These are phyloP conservation scores for Paspalum notatum DNA, from an alignment of 176 grass and related monocot genomes.

Conservation along the genomic window DNA sequence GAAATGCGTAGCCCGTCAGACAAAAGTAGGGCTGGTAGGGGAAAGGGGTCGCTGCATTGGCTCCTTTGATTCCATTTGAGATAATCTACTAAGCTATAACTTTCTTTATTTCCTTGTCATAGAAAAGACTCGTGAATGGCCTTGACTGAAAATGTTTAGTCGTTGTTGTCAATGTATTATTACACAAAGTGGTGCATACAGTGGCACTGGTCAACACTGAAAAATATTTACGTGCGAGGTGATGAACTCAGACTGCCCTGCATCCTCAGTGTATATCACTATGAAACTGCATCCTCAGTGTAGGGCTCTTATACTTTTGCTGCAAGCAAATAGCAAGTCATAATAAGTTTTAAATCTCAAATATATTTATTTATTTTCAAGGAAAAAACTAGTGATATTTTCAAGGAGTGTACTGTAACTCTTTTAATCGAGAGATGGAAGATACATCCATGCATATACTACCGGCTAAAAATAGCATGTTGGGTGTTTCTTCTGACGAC, in stretches of 20 bases:
- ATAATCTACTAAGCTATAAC: constrained; percentile 12
- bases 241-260: not conserved
- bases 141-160: not conserved
- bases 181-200: constrained; percentile 17
- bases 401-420: too few species aligned
- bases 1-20: constrained; percentile 3
- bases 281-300: not conserved
- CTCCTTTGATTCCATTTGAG: constrained; percentile 36
- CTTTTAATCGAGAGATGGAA: too few species aligned
- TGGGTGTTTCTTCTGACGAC: too few species aligned
- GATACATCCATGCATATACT: too few species aligned
- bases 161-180: not conserved
- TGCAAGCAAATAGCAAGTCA: not conserved
- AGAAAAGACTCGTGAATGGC: constrained; percentile 30
- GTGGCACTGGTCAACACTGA: not conserved
- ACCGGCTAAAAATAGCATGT: too few species aligned
- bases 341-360: not conserved
- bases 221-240: not conserved
- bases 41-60: constrained; percentile 25
- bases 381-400: too few species aligned
- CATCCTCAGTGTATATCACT: not conserved
- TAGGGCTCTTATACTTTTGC: not conserved
- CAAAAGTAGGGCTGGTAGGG: constrained; percentile 30
- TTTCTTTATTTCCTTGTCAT: constrained; percentile 47
- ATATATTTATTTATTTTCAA: too few species aligned